Conservation (phyloP, 129 eudicot species). For the Flaveria sonorensis region DNA sequence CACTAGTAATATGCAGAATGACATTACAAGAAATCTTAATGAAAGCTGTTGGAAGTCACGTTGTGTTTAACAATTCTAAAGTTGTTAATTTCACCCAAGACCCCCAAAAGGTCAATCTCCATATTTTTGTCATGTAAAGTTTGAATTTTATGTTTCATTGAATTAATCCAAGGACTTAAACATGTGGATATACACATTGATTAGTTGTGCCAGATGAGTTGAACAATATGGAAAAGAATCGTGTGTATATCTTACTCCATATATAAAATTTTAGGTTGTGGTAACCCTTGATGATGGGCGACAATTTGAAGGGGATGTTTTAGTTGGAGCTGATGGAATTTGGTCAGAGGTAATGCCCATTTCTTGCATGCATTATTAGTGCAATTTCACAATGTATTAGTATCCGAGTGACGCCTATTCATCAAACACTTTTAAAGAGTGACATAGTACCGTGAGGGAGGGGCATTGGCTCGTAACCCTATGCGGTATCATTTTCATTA, state of each 20-base stretch:
- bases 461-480: no score
- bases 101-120: constrained; percentile 29
- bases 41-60: constrained; percentile 37
- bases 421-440: no score
- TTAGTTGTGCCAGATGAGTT: neutral
- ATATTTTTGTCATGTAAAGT: neutral
- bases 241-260: neutral
- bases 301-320: constrained; percentile 39
- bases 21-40: constrained; percentile 41
- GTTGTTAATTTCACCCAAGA: constrained; percentile 44
- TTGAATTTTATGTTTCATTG: neutral
- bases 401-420: no score
- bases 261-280: constrained; percentile 25
- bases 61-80: constrained; percentile 37
- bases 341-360: constrained; percentile 42
- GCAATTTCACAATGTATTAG: no score
- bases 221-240: neutral
- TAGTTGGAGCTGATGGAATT: constrained; percentile 55
- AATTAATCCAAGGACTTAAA: no score
- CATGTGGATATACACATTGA: no score
- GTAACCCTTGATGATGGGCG: constrained; percentile 43
- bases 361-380: neutral
- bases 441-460: no score
- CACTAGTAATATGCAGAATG: constrained; percentile 46
- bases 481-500: no score